Conservation (phyloP, 352 stramenopile species). For the Globisporangium uncinulatum region DNA sequence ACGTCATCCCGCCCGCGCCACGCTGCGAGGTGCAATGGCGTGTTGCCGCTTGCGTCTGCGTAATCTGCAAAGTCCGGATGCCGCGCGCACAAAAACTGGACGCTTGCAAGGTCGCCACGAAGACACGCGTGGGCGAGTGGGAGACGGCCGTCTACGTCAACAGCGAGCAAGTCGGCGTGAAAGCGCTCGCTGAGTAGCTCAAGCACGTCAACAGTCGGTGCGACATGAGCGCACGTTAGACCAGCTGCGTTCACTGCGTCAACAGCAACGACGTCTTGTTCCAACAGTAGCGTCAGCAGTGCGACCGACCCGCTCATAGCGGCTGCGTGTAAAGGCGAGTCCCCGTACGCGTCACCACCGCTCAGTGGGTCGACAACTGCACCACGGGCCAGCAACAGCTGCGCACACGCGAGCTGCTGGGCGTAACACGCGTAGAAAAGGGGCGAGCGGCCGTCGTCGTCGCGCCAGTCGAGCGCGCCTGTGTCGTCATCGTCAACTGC, state of each 20-base stretch:
- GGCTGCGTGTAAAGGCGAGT: slow-evolving; percentile 45
- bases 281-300: slow-evolving; percentile 31
- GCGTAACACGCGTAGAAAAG: slow-evolving; percentile 74
- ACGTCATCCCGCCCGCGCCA: slow-evolving; percentile 32
- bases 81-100: slow-evolving; percentile 40
- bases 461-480: slow-evolving; percentile 41
- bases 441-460: slow-evolving; percentile 57
- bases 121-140: slow-evolving; percentile 59
- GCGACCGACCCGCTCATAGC: slow-evolving; percentile 26
- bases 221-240: slow-evolving; percentile 37
- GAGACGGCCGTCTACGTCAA: slow-evolving; percentile 52
- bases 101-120: slow-evolving; percentile 38
- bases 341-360: slow-evolving; percentile 1
- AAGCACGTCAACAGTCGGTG: slow-evolving; percentile 28
- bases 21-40: slow-evolving; percentile 51
- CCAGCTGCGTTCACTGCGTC: slow-evolving; percentile 36
- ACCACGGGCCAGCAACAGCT: slow-evolving; percentile 29
- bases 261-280: slow-evolving; percentile 29
- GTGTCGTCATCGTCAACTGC: neutral
- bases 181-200: slow-evolving; percentile 31
- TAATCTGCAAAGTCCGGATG: slow-evolving; percentile 70
- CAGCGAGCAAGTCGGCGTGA: slow-evolving; percentile 42
- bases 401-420: slow-evolving; percentile 34
- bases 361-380: slow-evolving; percentile 4
- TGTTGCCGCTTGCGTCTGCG: slow-evolving; percentile 56